A percentile compares a stretch with the other conserved stretches of the same genome.
phyloP scores from a whole-genome alignment of 2,329 filamentous ascomycete species.

The Verticillium isaacii region DNA sequence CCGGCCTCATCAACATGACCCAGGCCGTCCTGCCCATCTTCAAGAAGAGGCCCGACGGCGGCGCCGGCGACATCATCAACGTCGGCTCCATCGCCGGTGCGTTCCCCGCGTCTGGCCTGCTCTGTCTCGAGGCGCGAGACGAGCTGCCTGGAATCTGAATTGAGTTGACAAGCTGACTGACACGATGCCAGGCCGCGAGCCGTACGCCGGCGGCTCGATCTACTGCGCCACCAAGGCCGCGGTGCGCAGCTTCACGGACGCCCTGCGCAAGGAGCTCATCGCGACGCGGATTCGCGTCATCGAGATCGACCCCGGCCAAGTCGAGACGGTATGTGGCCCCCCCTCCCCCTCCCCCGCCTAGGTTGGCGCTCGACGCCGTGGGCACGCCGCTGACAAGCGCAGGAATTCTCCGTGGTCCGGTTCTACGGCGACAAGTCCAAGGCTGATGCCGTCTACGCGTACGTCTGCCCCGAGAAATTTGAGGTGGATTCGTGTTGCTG shows the following conservation, averaged over 20 bases:
- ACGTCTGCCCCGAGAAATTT: slow-evolving; percentile 26
- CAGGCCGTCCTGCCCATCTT: slow-evolving; percentile 84
- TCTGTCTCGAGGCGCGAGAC: too few species aligned
- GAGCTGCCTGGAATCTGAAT: too few species aligned
- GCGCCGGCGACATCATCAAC: slow-evolving; percentile 91
- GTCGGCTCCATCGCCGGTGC: slow-evolving; percentile 81
- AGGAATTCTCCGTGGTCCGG: slow-evolving; percentile 84
- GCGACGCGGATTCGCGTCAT: slow-evolving; percentile 77
- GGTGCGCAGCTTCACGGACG: slow-evolving; percentile 78
- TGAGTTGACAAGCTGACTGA: background rate
- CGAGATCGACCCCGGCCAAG: slow-evolving; percentile 85
- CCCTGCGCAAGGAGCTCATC: slow-evolving; percentile 77
- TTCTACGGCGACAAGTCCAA: slow-evolving; percentile 87
- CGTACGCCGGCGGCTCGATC: slow-evolving; percentile 80
- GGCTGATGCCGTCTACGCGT: slow-evolving; percentile 86
- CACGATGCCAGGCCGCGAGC: slow-evolving; percentile 56
- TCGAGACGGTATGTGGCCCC: slow-evolving; percentile 65
- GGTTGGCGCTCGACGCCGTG: background rate
- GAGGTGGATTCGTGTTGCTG: background rate
- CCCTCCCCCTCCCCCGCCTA: too few species aligned
- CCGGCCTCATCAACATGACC: slow-evolving; percentile 92
- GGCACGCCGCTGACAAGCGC: background rate
- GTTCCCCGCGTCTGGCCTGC: background rate
- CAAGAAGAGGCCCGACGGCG: slow-evolving; percentile 69
- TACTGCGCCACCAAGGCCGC: slow-evolving; percentile 94